Evolutionary conservation across 2,329 filamentous ascomycete genomes (phyloP), one percentile per base, ranked within the genome.

Genomic region (Neocatenulostroma microsporum): DNA sequence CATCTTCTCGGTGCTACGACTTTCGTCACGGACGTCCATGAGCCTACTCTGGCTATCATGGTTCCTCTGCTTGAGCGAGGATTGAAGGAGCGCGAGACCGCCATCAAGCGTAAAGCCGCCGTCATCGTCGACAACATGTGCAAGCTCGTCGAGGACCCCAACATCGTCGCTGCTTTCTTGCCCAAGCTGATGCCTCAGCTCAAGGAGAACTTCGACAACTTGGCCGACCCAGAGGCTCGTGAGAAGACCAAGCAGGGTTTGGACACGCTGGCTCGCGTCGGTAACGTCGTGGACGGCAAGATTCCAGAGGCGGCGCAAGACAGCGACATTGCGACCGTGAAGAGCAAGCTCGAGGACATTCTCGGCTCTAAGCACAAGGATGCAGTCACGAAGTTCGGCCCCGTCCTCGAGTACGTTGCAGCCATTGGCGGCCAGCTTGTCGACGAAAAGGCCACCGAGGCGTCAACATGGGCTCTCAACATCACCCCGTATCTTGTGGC

Each of bases 111-210:
- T 72, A 96, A 98, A 78, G 66, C 89, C 44, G 91, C 91, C 47
- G 91, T 98, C 73, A 96, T 98, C 57, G 85, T 98, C 57, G 91
- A 98, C 83, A 98, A 98, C 81, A 96, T 98, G 91, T 96, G 91
- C 80, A 98, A 98, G 80, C 86, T 98, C 55, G 91, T 98, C 75
- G 91, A 98, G 73, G 91, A 98, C 69, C 91, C 91, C 62, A 89
- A 94, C 75, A 91, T 96, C 55, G 91, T 96, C 53, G 89, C 89
- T 64, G 79, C 91, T 68, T 98, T 98, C 87, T 77, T 98, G 82
- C 91, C 91, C 62, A 94, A 94, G 78, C 85, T 98, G 72, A 94
- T 95, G 87, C 91, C 91, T 42, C 85, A 80, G 66, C 80, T 96
- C 42, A 77, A 84, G 70, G 93, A 94, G 82, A 96, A 96, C 81